phyloP scores from a whole-genome alignment of 345 rosid genomes.

The Rhizophora mangle region DNA sequence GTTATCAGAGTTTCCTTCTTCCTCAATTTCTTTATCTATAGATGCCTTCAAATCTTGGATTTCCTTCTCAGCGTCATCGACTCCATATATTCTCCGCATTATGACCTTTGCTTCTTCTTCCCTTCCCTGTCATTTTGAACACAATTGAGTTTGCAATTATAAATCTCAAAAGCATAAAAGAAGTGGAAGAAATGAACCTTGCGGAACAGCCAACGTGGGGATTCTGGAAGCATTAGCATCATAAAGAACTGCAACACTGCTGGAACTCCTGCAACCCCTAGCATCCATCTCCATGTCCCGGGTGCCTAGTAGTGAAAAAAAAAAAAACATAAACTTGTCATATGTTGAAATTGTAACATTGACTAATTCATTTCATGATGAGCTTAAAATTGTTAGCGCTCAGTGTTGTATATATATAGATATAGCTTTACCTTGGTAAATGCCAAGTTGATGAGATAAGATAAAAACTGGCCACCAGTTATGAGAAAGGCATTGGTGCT shows the following conservation, averaged over 20 bases:
- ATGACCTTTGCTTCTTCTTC: constrained; percentile 69
- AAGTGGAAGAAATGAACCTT: constrained; percentile 37
- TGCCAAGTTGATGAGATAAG: constrained; percentile 85
- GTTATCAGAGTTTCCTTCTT: constrained; percentile 52
- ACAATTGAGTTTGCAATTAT: neutral
- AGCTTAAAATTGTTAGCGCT: too few relatives aligned
- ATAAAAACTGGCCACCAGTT: constrained; percentile 82
- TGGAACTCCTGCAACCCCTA: constrained; percentile 77
- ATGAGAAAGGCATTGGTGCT: constrained; percentile 79
- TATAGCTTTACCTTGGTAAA: constrained; percentile 48
- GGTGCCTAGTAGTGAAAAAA: constrained; percentile 39
- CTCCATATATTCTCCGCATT: constrained; percentile 53
- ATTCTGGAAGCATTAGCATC: constrained; percentile 77
- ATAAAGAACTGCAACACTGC: constrained; percentile 72
- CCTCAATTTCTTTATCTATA: constrained; percentile 50
- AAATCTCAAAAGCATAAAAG: neutral
- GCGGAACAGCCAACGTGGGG: constrained; percentile 90
- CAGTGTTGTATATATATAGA: too few relatives aligned
- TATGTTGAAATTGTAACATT: neutral
- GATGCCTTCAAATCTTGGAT: constrained; percentile 64
- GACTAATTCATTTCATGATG: too few relatives aligned
- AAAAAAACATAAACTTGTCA: too few relatives aligned
- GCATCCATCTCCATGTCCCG: constrained; percentile 98
- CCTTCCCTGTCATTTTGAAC: constrained; percentile 48
- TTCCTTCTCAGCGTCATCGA: constrained; percentile 61